A percentile compares a stretch with the other conserved stretches of the same genome.
Conservation (phyloP, 2,329 filamentous ascomycete genomes). For the Colletotrichum simmondsii region DNA sequence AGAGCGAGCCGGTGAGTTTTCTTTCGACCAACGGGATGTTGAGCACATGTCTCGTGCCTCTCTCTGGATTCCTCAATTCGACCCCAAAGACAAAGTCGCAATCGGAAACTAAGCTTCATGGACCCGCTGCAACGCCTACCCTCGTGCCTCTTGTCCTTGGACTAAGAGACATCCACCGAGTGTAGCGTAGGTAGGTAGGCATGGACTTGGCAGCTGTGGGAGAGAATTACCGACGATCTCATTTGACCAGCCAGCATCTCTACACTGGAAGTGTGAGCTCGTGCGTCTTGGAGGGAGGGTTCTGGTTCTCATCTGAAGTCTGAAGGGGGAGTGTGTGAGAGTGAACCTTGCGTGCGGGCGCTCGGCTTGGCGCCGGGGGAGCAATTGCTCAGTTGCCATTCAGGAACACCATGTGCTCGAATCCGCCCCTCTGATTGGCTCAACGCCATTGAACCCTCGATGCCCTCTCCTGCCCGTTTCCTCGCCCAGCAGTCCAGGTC, state of each 20-base stretch:
- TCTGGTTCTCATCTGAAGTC: background rate
- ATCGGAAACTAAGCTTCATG: background rate
- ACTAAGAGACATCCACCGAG: conserved; percentile 13
- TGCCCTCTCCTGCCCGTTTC: conserved; percentile 35
- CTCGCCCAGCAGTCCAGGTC: conserved; percentile 25
- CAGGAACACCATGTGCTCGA: conserved; percentile 34
- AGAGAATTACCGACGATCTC: conserved; percentile 1
- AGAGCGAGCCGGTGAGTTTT: background rate
- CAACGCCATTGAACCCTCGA: background rate
- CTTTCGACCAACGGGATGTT: conserved; percentile 14
- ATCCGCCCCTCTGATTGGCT: conserved; percentile 28
- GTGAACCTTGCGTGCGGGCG: conserved; percentile 3
- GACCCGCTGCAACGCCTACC: background rate
- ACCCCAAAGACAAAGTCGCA: background rate
- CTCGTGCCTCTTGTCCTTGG: background rate
- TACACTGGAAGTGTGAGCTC: background rate
- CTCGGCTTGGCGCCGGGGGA: conserved; percentile 9
- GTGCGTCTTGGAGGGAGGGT: background rate
- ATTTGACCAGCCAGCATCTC: conserved; percentile 4
- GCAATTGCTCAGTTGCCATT: conserved; percentile 20
- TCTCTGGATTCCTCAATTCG: background rate
- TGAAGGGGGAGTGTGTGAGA: background rate
- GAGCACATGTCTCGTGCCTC: conserved; percentile 32
- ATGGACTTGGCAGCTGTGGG: conserved; percentile 7
- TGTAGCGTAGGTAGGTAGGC: background rate